Percentiles rank a stretch among this genome's conserved stretches.
These are phyloP conservation scores for Aspergillus aculeatinus DNA, from an alignment of 2,329 filamentous ascomycete species.

Conservation along the genomic window DNA sequence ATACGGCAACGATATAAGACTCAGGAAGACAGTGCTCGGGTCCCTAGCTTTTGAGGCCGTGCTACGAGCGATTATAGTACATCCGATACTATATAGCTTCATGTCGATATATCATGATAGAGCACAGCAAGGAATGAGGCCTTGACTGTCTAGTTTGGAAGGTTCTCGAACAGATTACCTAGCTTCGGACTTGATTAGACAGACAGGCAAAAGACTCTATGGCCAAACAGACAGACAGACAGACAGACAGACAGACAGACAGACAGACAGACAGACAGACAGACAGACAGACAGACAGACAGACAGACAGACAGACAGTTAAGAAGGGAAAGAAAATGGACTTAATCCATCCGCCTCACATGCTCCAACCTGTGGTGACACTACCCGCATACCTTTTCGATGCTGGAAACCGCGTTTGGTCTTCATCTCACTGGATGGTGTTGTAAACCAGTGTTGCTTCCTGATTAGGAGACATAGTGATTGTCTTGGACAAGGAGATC, in stretches of 20 bases:
- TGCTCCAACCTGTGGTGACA: slow-evolving; percentile 30
- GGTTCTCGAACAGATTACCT: slow-evolving; percentile 56
- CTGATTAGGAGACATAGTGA: slow-evolving; percentile 21
- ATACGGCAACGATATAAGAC: slow-evolving; percentile 21
- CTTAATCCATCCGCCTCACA: slow-evolving; percentile 39
- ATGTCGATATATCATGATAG: slow-evolving; percentile 70
- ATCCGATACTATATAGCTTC: slow-evolving; percentile 61
- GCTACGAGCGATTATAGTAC: slow-evolving; percentile 47
- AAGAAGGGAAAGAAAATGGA: slow-evolving; percentile 33
- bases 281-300: slow-evolving; percentile 33
- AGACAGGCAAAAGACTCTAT: slow-evolving; percentile 56
- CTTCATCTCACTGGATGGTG: slow-evolving; percentile 24
- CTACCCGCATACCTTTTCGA: slow-evolving; percentile 23
- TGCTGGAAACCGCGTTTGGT: slow-evolving; percentile 18
- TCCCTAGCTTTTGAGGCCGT: slow-evolving; percentile 32
- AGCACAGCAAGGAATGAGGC: slow-evolving; percentile 58
- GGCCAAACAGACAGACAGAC: slow-evolving; percentile 34
- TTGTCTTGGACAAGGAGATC: slow-evolving; percentile 6
- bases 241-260: slow-evolving; percentile 51
- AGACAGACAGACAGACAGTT: slow-evolving; percentile 67
- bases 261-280: slow-evolving; percentile 56
- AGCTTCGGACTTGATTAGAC: slow-evolving; percentile 74
- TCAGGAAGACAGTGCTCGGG: slow-evolving; percentile 27
- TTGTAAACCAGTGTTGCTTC: slow-evolving; percentile 28
- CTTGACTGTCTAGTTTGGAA: slow-evolving; percentile 37